phyloP scores from a whole-genome alignment of 495 filamentous ascomycete species.

The Aspergillus kassunensis region DNA sequence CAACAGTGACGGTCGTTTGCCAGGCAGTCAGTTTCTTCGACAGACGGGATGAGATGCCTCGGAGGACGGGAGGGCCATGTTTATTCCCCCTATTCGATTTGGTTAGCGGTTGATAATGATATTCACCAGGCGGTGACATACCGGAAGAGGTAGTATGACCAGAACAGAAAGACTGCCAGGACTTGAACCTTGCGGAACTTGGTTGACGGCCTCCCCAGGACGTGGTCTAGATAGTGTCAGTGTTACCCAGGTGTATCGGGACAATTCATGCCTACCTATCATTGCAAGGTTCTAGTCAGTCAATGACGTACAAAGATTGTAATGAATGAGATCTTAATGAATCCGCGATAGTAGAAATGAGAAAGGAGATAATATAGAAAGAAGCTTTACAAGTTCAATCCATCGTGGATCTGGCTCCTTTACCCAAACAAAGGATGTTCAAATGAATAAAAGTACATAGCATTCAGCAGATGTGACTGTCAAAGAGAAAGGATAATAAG shows the following conservation, averaged over 20 bases:
- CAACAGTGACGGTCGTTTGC: constrained; percentile 83
- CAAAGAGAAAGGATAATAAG: background rate
- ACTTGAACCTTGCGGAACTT: constrained; percentile 92
- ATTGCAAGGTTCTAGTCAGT: constrained; percentile 26
- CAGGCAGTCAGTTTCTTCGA: constrained; percentile 71
- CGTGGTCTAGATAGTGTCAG: constrained; percentile 60
- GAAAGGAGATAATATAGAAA: background rate
- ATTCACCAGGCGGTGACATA: constrained; percentile 27
- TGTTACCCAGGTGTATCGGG: background rate
- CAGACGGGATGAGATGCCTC: constrained; percentile 66
- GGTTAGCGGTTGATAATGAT: background rate
- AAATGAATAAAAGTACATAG: background rate
- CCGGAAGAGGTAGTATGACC: constrained; percentile 79
- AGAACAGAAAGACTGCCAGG: constrained; percentile 83
- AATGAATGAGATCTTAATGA: background rate
- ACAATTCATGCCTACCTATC: constrained; percentile 30
- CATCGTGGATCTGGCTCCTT: too few relatives aligned
- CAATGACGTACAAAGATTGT: background rate
- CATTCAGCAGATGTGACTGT: background rate
- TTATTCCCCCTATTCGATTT: constrained; percentile 66
- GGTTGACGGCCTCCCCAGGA: constrained; percentile 84
- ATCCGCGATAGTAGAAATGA: background rate
- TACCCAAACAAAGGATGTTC: too few relatives aligned
- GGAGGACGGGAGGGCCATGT: constrained; percentile 78
- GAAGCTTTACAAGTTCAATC: background rate